Percentiles rank a stretch among this genome's conserved stretches.
phyloP scores from a whole-genome alignment of 495 filamentous ascomycete species.

The Talaromyces thailandensis region DNA sequence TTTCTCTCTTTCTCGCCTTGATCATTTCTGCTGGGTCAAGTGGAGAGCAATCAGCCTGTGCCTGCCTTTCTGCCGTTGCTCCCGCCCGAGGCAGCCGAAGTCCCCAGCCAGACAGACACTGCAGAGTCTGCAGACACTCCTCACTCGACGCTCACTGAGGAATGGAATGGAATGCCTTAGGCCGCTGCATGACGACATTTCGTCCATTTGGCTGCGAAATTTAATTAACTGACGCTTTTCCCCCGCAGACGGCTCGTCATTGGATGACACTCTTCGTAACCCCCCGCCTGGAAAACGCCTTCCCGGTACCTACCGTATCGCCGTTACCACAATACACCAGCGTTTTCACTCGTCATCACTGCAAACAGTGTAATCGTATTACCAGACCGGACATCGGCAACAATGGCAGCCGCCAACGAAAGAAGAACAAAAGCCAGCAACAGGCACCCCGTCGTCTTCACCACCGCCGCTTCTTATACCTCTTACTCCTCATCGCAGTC shows the following conservation, averaged over 20 bases:
- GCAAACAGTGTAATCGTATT: background rate
- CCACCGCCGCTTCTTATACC: conserved; percentile 9
- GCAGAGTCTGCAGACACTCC: too few relatives aligned
- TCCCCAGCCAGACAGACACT: background rate
- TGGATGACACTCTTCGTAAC: background rate
- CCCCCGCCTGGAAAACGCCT: background rate
- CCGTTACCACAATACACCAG: background rate
- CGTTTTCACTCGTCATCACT: background rate
- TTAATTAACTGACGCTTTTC: background rate
- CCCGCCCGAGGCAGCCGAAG: background rate
- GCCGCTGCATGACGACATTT: background rate
- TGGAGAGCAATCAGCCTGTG: background rate
- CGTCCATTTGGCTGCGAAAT: background rate
- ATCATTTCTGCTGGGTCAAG: background rate
- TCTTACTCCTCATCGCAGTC: conserved; percentile 18
- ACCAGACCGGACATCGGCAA: background rate
- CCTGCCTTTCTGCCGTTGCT: background rate
- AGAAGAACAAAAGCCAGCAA: background rate
- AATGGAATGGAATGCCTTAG: too few relatives aligned
- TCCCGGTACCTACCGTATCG: background rate
- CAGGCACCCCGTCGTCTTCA: background rate
- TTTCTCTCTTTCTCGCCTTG: background rate
- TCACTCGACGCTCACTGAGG: too few relatives aligned
- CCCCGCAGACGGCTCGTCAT: background rate
- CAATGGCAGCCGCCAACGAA: background rate